Evolutionary conservation across 2,329 filamentous ascomycete genomes (phyloP), one percentile per base, ranked within the genome.

Genomic region (Aureobasidium sp.): DNA sequence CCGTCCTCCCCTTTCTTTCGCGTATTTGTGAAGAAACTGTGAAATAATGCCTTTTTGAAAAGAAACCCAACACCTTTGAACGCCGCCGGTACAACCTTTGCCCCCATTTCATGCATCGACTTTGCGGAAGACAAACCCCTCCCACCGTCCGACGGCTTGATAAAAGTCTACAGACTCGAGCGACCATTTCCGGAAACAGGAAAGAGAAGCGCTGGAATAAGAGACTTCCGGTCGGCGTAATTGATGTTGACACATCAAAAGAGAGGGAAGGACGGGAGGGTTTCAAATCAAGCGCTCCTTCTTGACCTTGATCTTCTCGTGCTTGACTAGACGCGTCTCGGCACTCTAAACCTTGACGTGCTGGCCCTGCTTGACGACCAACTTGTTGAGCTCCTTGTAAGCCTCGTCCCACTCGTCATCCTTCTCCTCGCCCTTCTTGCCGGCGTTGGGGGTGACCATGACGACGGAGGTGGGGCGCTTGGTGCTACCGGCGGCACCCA

Each of bases 391-490:
- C 66, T 84, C 82, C 61, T 77, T 75, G 61, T 72, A 69, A 37
- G 69, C 71, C 20, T 71, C 73, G 63, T 79, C 79, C 66, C 79
- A 77, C 42, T 76, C 78, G 48, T 70, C 74, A 22, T 74, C 78
- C 51, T 75, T 75, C n/a, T 75, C 75, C 66, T 76, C 75, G 45
- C 72, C 75, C 66, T 78, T 74, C 70, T 77, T 78, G 42, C 76
- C 75, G 31, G 78, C 76, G 69, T 81, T 81, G 52, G 78, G 77
- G 57, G 76, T 77, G 55, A 87, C 85, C 91, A 99, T 96, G 70
- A 97, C 91, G 61, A 99, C 94, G 75, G 89, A 95, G 39, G 94
- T 99, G 56, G 94, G 94, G 66, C 94, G 83, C 87, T 97, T 99
- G 55, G 94, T 99, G 76, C 88, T 89, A 64, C 92, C 92, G 3